These are phyloP conservation scores for Leishmania arabica DNA, from an alignment of 208 protist genomes.

Conservation along the genomic window DNA sequence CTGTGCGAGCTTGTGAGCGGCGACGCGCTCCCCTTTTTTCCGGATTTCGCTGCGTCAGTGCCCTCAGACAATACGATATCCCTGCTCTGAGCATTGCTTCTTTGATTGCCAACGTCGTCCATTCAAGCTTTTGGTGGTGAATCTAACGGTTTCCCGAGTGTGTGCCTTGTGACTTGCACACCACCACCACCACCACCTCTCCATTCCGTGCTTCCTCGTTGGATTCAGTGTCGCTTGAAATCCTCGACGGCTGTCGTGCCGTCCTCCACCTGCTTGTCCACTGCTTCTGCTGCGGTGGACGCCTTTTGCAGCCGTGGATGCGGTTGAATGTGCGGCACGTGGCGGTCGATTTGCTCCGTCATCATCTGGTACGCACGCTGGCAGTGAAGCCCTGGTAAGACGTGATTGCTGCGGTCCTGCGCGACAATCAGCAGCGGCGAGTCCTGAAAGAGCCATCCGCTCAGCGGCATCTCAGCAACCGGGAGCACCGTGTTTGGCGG, in stretches of 20 bases:
- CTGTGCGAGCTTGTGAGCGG: neutral
- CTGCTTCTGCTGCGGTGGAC: neutral
- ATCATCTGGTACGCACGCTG: constrained; percentile 69
- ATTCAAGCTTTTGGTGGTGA: neutral
- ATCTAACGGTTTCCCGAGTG: neutral
- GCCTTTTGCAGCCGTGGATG: constrained; percentile 30
- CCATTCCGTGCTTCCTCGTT: neutral
- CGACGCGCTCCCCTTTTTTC: neutral
- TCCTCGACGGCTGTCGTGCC: constrained; percentile 2
- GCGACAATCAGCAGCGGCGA: constrained; percentile 71
- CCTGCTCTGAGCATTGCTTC: neutral
- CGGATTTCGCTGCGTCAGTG: neutral
- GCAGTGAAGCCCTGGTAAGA: constrained; percentile 60
- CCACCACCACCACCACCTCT: too few relatives aligned
- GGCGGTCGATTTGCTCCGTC: constrained; percentile 76
- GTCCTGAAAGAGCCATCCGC: constrained; percentile 86
- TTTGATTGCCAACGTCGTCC: neutral
- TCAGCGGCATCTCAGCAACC: constrained; percentile 66
- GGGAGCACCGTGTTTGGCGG: constrained; percentile 70
- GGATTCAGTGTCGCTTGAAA: neutral
- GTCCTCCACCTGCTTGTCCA: constrained; percentile 7
- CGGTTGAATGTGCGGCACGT: constrained; percentile 55
- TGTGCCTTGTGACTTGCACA: neutral
- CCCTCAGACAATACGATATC: neutral
- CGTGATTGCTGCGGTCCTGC: constrained; percentile 72